A percentile compares a stretch with the other conserved stretches of the same genome.
Conservation (phyloP, 2,329 filamentous ascomycete species). For the Pseudopyricularia cyperi region DNA sequence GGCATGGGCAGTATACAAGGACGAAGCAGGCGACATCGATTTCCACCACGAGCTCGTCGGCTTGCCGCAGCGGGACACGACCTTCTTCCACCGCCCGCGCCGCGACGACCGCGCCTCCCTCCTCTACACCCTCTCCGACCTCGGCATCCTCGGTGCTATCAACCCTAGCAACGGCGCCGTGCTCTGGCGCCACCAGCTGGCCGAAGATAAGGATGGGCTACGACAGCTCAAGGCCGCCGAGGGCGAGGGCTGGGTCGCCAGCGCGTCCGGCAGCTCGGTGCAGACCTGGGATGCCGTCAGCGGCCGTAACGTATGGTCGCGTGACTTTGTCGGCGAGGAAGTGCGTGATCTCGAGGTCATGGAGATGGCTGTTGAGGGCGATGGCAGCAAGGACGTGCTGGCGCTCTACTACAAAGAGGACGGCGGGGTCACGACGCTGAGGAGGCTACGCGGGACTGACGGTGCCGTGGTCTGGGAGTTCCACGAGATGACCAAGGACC, state of each 20-base stretch:
- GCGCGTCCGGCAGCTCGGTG: slow-evolving; percentile 56
- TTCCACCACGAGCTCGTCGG: slow-evolving; percentile 88
- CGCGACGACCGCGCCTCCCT: slow-evolving; percentile 74
- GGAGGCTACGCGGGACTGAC: slow-evolving; percentile 58
- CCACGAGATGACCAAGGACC: slow-evolving; percentile 49
- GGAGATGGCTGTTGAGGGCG: slow-evolving; percentile 47
- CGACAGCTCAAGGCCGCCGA: slow-evolving; percentile 61
- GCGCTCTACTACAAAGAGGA: slow-evolving; percentile 50
- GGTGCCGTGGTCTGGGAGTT: slow-evolving; percentile 72
- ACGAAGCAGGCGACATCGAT: slow-evolving; percentile 85
- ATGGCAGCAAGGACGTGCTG: slow-evolving; percentile 55
- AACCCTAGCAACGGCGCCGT: slow-evolving; percentile 76
- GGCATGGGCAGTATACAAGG: slow-evolving; percentile 59
- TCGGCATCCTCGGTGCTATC: slow-evolving; percentile 71
- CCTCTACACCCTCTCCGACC: slow-evolving; percentile 70
- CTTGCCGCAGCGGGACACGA: slow-evolving; percentile 66
- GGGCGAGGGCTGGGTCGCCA: slow-evolving; percentile 64
- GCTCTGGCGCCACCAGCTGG: slow-evolving; percentile 73
- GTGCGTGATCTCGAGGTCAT: slow-evolving; percentile 66
- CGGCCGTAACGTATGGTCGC: slow-evolving; percentile 67
- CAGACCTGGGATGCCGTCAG: slow-evolving; percentile 74
- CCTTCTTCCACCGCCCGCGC: slow-evolving; percentile 87
- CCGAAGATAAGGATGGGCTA: slow-evolving; percentile 26
- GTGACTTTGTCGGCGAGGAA: slow-evolving; percentile 37
- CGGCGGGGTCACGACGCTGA: slow-evolving; percentile 40